Base-by-base conservation (phyloP, 106 monocot species). In the Dioscorea alata region DNA sequence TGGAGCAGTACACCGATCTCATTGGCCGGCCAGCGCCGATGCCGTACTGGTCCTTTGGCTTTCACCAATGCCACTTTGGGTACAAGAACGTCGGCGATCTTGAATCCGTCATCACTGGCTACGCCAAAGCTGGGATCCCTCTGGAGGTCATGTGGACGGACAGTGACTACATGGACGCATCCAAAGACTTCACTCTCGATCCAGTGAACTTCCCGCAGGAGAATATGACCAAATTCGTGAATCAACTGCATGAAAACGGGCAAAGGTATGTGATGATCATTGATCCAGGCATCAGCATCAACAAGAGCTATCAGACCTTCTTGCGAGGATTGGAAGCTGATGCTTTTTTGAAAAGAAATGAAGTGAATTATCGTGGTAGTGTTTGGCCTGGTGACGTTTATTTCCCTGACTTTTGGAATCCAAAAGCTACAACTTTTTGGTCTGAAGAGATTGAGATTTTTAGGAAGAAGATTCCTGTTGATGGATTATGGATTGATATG, bases 401-500 rank as follows among this genome's bases (percentile, higher is more conserved):
- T 79, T 93, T 86, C 69, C 89, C 86, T 7, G 89, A 93, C 48
- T 89, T 93, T 68, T 51, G 84, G 15, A 73, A 93, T 69, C 93
- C 93, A 0, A 49, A 73, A 6, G 69, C 88, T 0, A 31, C 74
- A 0, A 49, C 77, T 12, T 93, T 81, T 67, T 93, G 88, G 88
- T 35, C 66, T 28, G 21, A 42, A 7, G 90, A 90, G 73, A 90
- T 90, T 21, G 72, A 58, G 4, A 78, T 74, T 13, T 90, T 90
- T 67, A 80, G 74, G 9, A 58, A 63, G 52, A 81, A 58, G 0
- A 52, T 93, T 34, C 86, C 79, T 0, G 57, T 93, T 14, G 92
- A 93, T 61, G 88, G 92, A 13, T 75, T 93, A 13, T 93, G 92
- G 92, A 81, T 93, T 54, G 86, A 93, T 74, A 93, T 93, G 92